Evolutionary conservation across 2,329 filamentous ascomycete genomes (phyloP).

Genomic region (Beauveria sp.): DNA sequence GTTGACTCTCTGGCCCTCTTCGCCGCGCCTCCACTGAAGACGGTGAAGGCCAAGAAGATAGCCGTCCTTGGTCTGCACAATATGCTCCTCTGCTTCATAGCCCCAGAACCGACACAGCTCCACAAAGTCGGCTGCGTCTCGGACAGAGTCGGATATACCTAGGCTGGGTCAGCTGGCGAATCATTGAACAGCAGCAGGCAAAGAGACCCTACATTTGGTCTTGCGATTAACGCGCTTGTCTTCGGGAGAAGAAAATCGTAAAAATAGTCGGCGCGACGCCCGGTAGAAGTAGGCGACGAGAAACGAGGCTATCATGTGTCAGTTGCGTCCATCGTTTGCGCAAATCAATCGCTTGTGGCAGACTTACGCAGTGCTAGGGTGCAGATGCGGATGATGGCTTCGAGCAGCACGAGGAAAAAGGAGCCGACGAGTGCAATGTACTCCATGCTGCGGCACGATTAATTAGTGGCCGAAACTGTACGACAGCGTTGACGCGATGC

Average conservation of each 20-base stretch:
- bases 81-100: constrained; percentile 91
- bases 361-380: constrained; percentile 78
- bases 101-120: constrained; percentile 89
- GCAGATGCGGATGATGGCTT: constrained; percentile 74
- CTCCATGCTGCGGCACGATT: constrained; percentile 52
- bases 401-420: constrained; percentile 72
- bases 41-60: constrained; percentile 88
- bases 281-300: constrained; percentile 78
- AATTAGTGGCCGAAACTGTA: constrained; percentile 8
- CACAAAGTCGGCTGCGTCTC: constrained; percentile 83
- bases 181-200: constrained; percentile 13
- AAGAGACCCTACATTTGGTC: constrained; percentile 46
- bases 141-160: constrained; percentile 68
- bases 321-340: neutral
- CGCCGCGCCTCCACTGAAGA: constrained; percentile 72
- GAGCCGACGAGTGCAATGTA: constrained; percentile 83
- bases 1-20: constrained; percentile 75
- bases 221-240: constrained; percentile 59
- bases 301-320: constrained; percentile 53
- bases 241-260: constrained; percentile 63
- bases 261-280: constrained; percentile 75
- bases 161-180: constrained; percentile 52
- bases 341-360: neutral
- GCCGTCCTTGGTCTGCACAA: constrained; percentile 89
- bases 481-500: constrained; percentile 1